Evolutionary conservation across 2,329 filamentous ascomycete genomes (phyloP).

Genomic region (Fusarium sp.): DNA sequence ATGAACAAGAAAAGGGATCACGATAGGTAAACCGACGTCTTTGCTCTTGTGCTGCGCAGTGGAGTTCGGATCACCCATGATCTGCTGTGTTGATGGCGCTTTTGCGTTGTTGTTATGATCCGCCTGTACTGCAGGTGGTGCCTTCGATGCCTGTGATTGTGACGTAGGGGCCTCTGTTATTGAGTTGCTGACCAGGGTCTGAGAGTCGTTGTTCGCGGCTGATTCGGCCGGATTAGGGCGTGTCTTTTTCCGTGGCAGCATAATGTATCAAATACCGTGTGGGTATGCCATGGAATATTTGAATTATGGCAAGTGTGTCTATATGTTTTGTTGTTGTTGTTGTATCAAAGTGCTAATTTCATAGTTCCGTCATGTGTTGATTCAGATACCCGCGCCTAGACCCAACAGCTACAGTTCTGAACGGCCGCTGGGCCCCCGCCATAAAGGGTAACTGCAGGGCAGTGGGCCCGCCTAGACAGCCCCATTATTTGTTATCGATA

Average conservation of each 20-base stretch:
- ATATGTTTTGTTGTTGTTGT: slow-evolving; percentile 23
- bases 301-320: neutral
- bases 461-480: slow-evolving; percentile 1
- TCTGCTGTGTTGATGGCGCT: slow-evolving; percentile 30
- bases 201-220: slow-evolving; percentile 25
- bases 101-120: slow-evolving; percentile 28
- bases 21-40: slow-evolving; percentile 22
- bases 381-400: slow-evolving; percentile 31
- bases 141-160: slow-evolving; percentile 43
- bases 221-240: slow-evolving; percentile 47
- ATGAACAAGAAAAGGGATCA: neutral
- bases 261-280: slow-evolving; percentile 23
- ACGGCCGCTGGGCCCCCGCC: slow-evolving; percentile 2
- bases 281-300: slow-evolving; percentile 15
- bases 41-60: slow-evolving; percentile 18
- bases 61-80: slow-evolving; percentile 19
- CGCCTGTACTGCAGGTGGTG: slow-evolving; percentile 36
- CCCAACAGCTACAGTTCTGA: slow-evolving; percentile 3
- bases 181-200: slow-evolving; percentile 27
- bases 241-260: slow-evolving; percentile 52
- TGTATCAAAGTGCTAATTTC: slow-evolving; percentile 24
- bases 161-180: slow-evolving; percentile 43
- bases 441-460: neutral
- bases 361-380: slow-evolving; percentile 36
- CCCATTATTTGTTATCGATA: slow-evolving; percentile 28